Base-by-base conservation (phyloP, 345 rosid genomes). In the Salix udensis region DNA sequence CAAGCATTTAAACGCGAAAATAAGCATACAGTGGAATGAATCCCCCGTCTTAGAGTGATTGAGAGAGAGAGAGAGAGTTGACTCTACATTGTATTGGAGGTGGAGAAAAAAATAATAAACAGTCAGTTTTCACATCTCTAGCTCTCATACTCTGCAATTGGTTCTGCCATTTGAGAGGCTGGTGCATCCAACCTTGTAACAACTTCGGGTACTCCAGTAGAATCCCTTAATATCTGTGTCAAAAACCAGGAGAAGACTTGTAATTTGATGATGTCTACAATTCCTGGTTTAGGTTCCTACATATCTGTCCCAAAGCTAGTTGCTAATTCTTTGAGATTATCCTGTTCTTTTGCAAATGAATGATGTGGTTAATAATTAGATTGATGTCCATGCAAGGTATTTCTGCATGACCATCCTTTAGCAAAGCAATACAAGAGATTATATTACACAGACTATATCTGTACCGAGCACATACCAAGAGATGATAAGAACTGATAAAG, bases 121-220 rank as follows among this genome's bases (percentile, higher is more conserved):
- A 46, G 7, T 65, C 67, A 44, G 62, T 42, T 77, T 24, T 23
- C 30, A 68, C n/a, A 53, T 55, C 52, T 64, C 86, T 90, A 93
- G 83, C 89, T 89, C 85, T 84, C 90, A 28, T 95, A 95, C 71
- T 91, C 94, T 4, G 74, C 28, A 72, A 77, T 70, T 50, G 89
- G 70, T 66, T 86, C 92, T 40, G 42, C 79, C 66, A 79, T 10
- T 21, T 85, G 70, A 71, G 90, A 69, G 37, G 88, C 65, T 7
- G 93, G 84, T 12, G 82, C 70, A 71, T 89, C 98, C 81, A 89
- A 74, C 87, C 92, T 88, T 65, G 96, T 93, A 72, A 95, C 91
- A 82, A 95, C 96, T 88, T 91, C 97, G 55, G 98, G 97, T 67
- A 86, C 73, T 82, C 98, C 98, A 18, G 87, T 72, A 9, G 88